Evolutionary conservation across 2,329 filamentous ascomycete genomes (phyloP).

Genomic region (Emmonsia crescens): DNA sequence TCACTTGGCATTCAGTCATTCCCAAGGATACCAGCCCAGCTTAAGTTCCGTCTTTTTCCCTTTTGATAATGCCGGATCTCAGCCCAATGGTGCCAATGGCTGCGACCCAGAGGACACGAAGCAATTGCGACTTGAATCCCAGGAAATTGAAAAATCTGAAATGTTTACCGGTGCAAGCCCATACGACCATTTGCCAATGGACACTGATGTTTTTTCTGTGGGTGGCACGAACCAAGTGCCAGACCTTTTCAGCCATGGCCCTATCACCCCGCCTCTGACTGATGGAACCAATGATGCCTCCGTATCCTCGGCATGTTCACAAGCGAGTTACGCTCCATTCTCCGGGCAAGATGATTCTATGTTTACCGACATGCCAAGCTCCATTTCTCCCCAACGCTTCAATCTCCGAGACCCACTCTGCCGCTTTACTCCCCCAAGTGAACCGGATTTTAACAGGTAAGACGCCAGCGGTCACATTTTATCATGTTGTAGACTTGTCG

Average conservation of each 20-base stretch:
- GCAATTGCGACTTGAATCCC: slow-evolving; percentile 26
- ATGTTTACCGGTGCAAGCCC: slow-evolving; percentile 17
- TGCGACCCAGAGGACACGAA: slow-evolving; percentile 29
- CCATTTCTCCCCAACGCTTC: slow-evolving; percentile 26
- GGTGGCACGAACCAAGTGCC: slow-evolving; percentile 27
- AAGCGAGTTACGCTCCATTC: slow-evolving; percentile 29
- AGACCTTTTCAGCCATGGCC: slow-evolving; percentile 27
- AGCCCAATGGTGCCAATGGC: slow-evolving; percentile 21
- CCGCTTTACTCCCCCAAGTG: slow-evolving; percentile 28
- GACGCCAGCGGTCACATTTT: slow-evolving; percentile 7
- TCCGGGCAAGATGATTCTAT: slow-evolving; percentile 28
- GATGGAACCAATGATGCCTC: slow-evolving; percentile 33
- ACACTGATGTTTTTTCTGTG: slow-evolving; percentile 24
- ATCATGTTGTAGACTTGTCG: not conserved
- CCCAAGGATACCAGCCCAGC: slow-evolving; percentile 26
- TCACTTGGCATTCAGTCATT: slow-evolving; percentile 27
- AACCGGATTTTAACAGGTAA: slow-evolving; percentile 34
- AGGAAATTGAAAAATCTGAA: slow-evolving; percentile 25
- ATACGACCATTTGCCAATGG: slow-evolving; percentile 29
- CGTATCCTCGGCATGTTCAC: slow-evolving; percentile 30
- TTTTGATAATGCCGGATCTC: slow-evolving; percentile 31
- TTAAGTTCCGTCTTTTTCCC: slow-evolving; percentile 30
- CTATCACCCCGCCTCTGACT: slow-evolving; percentile 33
- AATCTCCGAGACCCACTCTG: slow-evolving; percentile 31
- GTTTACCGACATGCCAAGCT: slow-evolving; percentile 26